phyloP scores from a whole-genome alignment of 2,329 filamentous ascomycete genomes.

The Penicillium sp. region DNA sequence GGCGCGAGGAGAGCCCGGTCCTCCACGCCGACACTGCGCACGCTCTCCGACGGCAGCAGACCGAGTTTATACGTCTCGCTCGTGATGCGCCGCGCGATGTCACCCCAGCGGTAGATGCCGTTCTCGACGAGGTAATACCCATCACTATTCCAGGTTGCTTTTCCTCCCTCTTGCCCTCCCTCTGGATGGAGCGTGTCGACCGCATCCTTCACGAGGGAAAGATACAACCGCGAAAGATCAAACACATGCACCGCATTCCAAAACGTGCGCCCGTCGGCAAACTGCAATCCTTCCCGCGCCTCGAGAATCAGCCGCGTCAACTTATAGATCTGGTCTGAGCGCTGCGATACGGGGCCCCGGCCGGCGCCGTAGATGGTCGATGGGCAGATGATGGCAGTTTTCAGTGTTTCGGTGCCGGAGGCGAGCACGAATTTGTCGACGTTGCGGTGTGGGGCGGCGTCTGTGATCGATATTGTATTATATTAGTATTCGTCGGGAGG shows the following conservation, averaged over 20 bases:
- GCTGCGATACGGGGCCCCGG: background rate
- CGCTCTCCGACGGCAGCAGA: background rate
- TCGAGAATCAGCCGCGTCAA: background rate
- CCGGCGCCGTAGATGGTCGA: conserved; percentile 1
- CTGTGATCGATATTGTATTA: background rate
- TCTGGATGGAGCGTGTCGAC: background rate
- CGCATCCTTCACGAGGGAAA: background rate
- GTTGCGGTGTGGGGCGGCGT: background rate
- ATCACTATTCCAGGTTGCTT: background rate
- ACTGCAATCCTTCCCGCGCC: background rate
- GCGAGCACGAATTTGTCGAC: background rate
- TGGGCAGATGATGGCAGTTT: background rate
- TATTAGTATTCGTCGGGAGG: background rate
- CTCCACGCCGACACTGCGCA: background rate
- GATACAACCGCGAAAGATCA: background rate
- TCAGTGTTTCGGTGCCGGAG: background rate
- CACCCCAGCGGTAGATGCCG: conserved; percentile 2
- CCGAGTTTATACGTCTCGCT: conserved; percentile 1
- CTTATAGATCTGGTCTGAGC: background rate
- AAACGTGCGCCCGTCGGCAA: background rate
- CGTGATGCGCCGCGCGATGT: background rate
- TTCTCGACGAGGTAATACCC: conserved; percentile 10
- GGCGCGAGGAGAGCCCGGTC: background rate
- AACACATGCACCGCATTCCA: conserved; percentile 2
- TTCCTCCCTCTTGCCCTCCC: background rate